Conservation (phyloP, 2,329 filamentous ascomycete species). For the Colletotrichum orbiculare region DNA sequence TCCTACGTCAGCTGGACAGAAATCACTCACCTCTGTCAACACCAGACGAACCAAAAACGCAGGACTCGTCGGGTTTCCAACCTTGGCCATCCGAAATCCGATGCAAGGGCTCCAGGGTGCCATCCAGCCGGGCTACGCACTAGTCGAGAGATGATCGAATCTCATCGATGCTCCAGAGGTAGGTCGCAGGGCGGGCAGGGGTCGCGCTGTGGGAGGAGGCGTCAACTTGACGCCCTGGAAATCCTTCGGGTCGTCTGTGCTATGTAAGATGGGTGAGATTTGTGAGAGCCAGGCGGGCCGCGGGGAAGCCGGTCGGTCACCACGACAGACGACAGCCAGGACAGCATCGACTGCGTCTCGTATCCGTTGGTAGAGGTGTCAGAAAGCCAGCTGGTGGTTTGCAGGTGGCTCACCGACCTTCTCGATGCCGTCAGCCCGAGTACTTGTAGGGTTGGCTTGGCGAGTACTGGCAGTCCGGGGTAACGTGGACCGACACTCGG, state of each 20-base stretch:
- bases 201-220: slow-evolving; percentile 14
- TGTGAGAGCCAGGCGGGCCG: slow-evolving; percentile 18
- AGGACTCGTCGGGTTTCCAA: slow-evolving; percentile 12
- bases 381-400: not conserved
- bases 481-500: not conserved
- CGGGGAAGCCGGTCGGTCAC: not conserved
- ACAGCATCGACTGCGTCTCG: not conserved
- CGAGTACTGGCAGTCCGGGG: slow-evolving; percentile 10
- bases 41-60: not conserved
- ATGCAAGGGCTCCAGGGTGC: not conserved
- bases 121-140: not conserved
- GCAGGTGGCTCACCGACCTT: not conserved
- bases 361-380: not conserved
- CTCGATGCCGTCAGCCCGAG: not conserved
- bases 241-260: slow-evolving; percentile 18
- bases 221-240: slow-evolving; percentile 24
- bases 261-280: slow-evolving; percentile 1
- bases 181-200: slow-evolving; percentile 16
- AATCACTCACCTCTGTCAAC: not conserved
- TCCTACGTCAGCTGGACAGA: too few relatives aligned
- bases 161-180: slow-evolving; percentile 15
- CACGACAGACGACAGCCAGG: not conserved
- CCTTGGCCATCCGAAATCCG: slow-evolving; percentile 9
- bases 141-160: slow-evolving; percentile 20
- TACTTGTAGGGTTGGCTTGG: not conserved